These are phyloP conservation scores for Epithemia pelagica DNA, from an alignment of 108 stramenopile species.

Conservation along the genomic window DNA sequence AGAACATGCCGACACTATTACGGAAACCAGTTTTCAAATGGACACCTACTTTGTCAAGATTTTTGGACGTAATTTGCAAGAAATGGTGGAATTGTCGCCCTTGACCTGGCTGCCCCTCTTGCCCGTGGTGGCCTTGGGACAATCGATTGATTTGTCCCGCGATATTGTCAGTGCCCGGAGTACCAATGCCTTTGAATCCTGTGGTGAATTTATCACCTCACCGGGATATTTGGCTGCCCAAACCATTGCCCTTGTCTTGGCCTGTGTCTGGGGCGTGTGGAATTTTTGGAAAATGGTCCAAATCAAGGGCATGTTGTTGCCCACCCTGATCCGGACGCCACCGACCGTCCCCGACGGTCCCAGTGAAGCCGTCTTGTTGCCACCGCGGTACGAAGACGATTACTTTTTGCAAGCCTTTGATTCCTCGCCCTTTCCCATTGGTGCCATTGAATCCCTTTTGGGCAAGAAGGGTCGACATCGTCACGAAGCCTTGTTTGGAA, in stretches of 20 bases:
- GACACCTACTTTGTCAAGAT: constrained; percentile 30
- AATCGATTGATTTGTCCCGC: constrained; percentile 27
- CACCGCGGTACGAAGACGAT: constrained; percentile 22
- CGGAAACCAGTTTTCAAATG: constrained; percentile 11
- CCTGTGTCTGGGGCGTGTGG: constrained; percentile 24
- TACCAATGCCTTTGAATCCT: constrained; percentile 26
- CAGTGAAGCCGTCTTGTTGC: constrained; percentile 15
- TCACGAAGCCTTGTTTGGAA: constrained; percentile 32
- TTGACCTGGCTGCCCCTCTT: constrained; percentile 37
- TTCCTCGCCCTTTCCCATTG: constrained; percentile 18
- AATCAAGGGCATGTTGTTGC: constrained; percentile 29
- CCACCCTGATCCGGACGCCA: constrained; percentile 21
- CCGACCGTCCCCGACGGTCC: background rate
- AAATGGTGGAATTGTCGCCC: constrained; percentile 32
- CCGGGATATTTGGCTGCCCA: constrained; percentile 13
- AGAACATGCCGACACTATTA: background rate
- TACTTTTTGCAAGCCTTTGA: constrained; percentile 15
- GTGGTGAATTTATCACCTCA: constrained; percentile 23
- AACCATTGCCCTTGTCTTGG: background rate
- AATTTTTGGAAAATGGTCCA: constrained; percentile 35
- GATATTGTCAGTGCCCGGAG: constrained; percentile 26
- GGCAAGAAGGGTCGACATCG: constrained; percentile 12
- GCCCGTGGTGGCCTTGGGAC: constrained; percentile 25
- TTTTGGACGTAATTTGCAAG: constrained; percentile 31
- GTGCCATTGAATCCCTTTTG: constrained; percentile 17